Evolutionary conservation across 495 filamentous ascomycete genomes (phyloP), one percentile per base, ranked within the genome.

Genomic region (Trichocladium uniseriatum): DNA sequence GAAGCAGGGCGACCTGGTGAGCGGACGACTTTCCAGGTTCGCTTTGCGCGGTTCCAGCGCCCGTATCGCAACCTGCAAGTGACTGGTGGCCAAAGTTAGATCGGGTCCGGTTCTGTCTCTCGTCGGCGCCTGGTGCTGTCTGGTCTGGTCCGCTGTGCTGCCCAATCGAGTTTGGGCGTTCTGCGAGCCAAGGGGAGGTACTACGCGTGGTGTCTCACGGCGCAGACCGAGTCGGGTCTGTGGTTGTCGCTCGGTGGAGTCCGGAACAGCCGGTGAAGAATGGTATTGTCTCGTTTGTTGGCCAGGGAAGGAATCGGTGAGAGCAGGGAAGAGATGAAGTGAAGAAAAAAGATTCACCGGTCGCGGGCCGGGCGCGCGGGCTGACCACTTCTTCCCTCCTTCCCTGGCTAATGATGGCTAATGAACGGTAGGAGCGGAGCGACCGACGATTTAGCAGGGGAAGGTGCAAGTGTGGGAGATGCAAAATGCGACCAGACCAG

Each of bases 281-380:
- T 49, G 56, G 37, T 28, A 48, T 51, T 46, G 51, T 57, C 53
- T 55, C 48, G 56, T 56, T 51, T 51, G 48, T 43, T 51, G 50
- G 32, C 24, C 21, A 38, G 54, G 46, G 48, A 53, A 55, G 45
- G 48, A 61, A 63, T 65, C 62, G 62, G 62, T 65, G 62, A 63
- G 46, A 39, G 49, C 31, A 38, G 43, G 16, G 49, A 55, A 49
- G 54, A 59, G 48, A 54, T 60, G 57, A 62, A 57, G 48, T 50
- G 54, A 55, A 58, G n/a, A 57, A 55, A 48, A 52, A 28, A 52
- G 42, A 55, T 61, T 63, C 60, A 65, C 62, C 62, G 62, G 62
- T 64, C 57, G 48, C 54, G 54, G 53, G 58, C 43, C 47, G 54
- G 57, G 57, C 48, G 49, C 51, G 57, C 53, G 44, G 54, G 45